Evolutionary conservation across 768 basidiomycete species (phyloP), one percentile per base, ranked within the genome.

Genomic region (Lactarius vividus): DNA sequence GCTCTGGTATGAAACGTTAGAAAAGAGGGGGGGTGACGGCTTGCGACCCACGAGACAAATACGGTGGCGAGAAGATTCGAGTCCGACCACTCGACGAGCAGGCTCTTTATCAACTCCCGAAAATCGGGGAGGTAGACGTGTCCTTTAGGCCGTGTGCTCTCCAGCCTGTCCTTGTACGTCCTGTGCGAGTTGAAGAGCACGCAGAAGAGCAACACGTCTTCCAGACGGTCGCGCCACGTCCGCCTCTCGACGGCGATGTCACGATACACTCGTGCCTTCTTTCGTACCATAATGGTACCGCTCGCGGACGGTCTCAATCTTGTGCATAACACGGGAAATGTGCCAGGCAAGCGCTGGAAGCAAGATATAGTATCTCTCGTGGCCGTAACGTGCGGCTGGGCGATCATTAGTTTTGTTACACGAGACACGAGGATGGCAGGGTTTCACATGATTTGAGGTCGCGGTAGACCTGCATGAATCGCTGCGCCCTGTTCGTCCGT

Each of bases 381-480:
- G 39, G 29, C 39, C 29, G 8, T 60, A 59, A 11, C 58, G 63
- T 23, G 54, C 63, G 11, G 18, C 57, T 57, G 10, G 16, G 29
- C 31, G 31, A 9, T 20, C 18, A 33, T 56, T 10, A 35, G 55
- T 26, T n/a, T 35, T 37, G 37, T 20, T 33, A 52, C 49, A 26
- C 5, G 26, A 23, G 13, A 28, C 23, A 28, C 23, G 26, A 56
- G 18, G 31, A 33, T 18, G 11, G 37, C 15, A 10, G 20, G 33
- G 20, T 2, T 23, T 53, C n/a, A 64, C 63, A 59, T 26, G 23
- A 26, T 54, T 64, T 59, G 49, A 59, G 63, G 29, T 64, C 57
- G 64, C 54, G 64, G 29, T 61, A 56, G 54, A 61, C 54, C 20
- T 61, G 59, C 59, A 65, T 61, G 64, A 61, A 65, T 20, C 59